Base-by-base conservation (phyloP, 2,329 filamentous ascomycete genomes). In the Phaeosphaeriaceae sp. region DNA sequence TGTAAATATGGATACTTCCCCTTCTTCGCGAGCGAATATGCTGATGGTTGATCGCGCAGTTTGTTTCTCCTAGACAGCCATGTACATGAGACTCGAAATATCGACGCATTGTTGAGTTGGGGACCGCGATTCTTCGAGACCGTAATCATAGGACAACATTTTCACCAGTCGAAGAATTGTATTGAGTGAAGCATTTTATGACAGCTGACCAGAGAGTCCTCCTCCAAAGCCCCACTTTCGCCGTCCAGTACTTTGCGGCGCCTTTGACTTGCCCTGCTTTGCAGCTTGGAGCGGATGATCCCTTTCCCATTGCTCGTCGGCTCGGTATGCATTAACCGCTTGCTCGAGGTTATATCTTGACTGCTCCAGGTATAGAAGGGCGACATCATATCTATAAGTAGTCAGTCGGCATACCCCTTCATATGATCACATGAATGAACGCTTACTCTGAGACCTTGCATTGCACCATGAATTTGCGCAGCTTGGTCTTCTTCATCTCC, bases 401-500 rank as follows among this genome's bases (percentile, higher is more conserved):
- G 64, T 67, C 60, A 66, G 79, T 56, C 66, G 76, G 81, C 53
- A 62, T 41, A 55, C 44, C 42, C 48, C 21, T 10, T 42, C 3
- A 17, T 1, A 36, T 11, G 3, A 20, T 36, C 48, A 19, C 48
- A 13, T 40, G 11, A 7, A 41, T 22, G n/a, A 50, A 51, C 41
- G 80, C 83, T 78, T 88, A 93, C 81, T 93, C 89, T 22, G 86
- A 81, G 25, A 91, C 89, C 73, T 94, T 94, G 78, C 89, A 91
- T 1, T 84, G 83, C 1, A 92, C 87, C 91, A 93, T 93, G 82
- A 89, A 94, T 60, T 89, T 85, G 44, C 91, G 83, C 33, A 94
- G 83, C 71, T 88, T 89, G 19, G 80, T 83, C 78, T 91, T 93
- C 61, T 88, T 84, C 50, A 85, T 80, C 77, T 91, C 89, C 69